Conservation (phyloP, 1,139 yeast species). For the Diutina sp. region DNA sequence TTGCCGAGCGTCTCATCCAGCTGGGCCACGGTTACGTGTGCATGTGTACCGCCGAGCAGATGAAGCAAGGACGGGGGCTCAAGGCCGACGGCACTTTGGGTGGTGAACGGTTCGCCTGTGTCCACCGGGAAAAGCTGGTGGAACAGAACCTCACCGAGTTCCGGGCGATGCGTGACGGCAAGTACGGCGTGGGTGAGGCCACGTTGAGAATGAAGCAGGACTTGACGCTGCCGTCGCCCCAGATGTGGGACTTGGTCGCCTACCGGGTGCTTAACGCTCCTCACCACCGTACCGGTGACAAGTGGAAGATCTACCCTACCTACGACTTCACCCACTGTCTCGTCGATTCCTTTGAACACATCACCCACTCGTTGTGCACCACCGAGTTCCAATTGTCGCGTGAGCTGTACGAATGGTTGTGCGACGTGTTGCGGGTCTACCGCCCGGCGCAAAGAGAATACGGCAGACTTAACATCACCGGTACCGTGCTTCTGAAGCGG, state of each 20-base stretch:
- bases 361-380: slow-evolving; percentile 90
- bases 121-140: slow-evolving; percentile 54
- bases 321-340: slow-evolving; percentile 98
- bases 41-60: slow-evolving; percentile 87
- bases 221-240: slow-evolving; percentile 83
- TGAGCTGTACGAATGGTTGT: slow-evolving; percentile 96
- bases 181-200: slow-evolving; percentile 81
- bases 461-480: slow-evolving; percentile 90
- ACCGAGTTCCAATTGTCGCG: slow-evolving; percentile 87
- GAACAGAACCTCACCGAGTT: slow-evolving; percentile 73
- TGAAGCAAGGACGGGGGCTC: slow-evolving; percentile 81
- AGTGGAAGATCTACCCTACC: slow-evolving; percentile 95
- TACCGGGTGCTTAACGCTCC: slow-evolving; percentile 86
- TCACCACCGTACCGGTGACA: slow-evolving; percentile 86
- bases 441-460: slow-evolving; percentile 98
- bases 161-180: slow-evolving; percentile 84
- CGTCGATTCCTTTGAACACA: slow-evolving; percentile 94
- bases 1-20: slow-evolving; percentile 37
- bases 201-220: slow-evolving; percentile 96
- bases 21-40: slow-evolving; percentile 78
- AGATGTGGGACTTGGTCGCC: slow-evolving; percentile 99
- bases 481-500: slow-evolving; percentile 89
- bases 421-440: slow-evolving; percentile 89
- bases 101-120: slow-evolving; percentile 78
- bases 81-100: slow-evolving; percentile 87